Evolutionary conservation across 164 flowering plant genomes (phyloP), one percentile per base, ranked within the genome.

Genomic region (Paratinospora sagittata): DNA sequence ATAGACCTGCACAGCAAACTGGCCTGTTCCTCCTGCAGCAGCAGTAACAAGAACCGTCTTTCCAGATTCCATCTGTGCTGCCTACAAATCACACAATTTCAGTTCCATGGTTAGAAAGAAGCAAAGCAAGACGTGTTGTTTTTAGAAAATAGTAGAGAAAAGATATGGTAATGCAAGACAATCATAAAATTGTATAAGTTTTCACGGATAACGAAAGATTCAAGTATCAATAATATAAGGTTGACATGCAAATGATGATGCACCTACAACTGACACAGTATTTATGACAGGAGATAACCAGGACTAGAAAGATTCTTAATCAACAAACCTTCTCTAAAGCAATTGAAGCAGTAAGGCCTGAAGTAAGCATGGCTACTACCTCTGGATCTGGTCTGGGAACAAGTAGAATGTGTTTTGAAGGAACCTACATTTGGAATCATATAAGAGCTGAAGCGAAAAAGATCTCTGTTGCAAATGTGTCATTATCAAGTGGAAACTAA

Each of bases 1-100:
- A 49, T 69, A 63, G 60, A 92, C 99, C 97, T 95, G 99, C 72
- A 95, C 97, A 43, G 99, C 99, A 80, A 95, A 92, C 70, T 92
- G 99, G 57, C 99, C 99, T 19, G 99, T 95, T 52, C 97, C 99
- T 67, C 99, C 99, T 39, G 99, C 97, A 65, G 99, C 99, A 58
- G 99, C 99, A 76, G 99, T 95, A 69, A 95, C 97, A 69, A 95
- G 93, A 68, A 92, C 97, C 39, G 78, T 81, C 79, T 92, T 84
- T 75, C 97, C 97, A 65, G 93, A 85, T 70, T 81, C 88, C 96
- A 89, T 86, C 55, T 85, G 94, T 74, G 90, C 99, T 34, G 90
- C 91, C 99, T 95, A 75, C 66, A 81, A 69, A 24, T 66, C 67
- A 65, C 72, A 76, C 3, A 60, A 72, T 21, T 19, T 63, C 47